A percentile compares a stretch with the other conserved stretches of the same genome.
These are phyloP conservation scores for Entomortierella beljakovae DNA, from an alignment of 192 early-diverging fungal species.

Conservation along the genomic window DNA sequence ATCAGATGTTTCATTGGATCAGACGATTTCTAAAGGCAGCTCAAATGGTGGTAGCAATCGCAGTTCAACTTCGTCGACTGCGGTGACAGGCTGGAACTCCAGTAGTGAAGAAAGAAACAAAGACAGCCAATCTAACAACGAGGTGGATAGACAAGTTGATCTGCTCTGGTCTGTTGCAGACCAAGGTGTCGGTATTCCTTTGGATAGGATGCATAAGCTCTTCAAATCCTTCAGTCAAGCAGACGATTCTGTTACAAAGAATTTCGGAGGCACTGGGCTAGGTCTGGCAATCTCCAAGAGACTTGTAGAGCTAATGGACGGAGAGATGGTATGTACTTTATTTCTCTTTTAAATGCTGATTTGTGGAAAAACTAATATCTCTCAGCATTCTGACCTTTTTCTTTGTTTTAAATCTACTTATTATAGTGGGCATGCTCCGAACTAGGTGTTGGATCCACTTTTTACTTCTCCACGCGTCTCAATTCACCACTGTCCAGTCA, in stretches of 20 bases:
- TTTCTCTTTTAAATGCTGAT: too few species aligned
- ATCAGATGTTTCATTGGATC: too few species aligned
- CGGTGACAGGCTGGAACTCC: neutral
- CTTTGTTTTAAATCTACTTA: neutral
- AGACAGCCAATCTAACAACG: neutral
- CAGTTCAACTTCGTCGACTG: neutral
- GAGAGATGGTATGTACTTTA: slow-evolving; percentile 53
- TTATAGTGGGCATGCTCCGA: slow-evolving; percentile 48
- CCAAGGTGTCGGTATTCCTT: slow-evolving; percentile 54
- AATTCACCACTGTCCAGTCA: slow-evolving; percentile 23
- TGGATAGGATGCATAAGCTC: slow-evolving; percentile 36
- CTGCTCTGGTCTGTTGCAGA: slow-evolving; percentile 53
- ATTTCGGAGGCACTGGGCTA: slow-evolving; percentile 60
- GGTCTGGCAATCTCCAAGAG: slow-evolving; percentile 56
- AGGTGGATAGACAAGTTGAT: slow-evolving; percentile 18
- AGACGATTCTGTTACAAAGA: slow-evolving; percentile 56
- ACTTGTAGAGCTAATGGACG: slow-evolving; percentile 55
- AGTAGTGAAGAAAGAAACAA: too few species aligned
- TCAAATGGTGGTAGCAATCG: too few species aligned
- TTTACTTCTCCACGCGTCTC: slow-evolving; percentile 41
- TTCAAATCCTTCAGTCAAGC: slow-evolving; percentile 61
- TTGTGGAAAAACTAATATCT: neutral
- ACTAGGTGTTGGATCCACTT: slow-evolving; percentile 45
- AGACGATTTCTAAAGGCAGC: too few species aligned
- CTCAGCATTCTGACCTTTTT: neutral